phyloP scores from a whole-genome alignment of 768 basidiomycete genomes.

The Tubosaeta brunneosetosa region DNA sequence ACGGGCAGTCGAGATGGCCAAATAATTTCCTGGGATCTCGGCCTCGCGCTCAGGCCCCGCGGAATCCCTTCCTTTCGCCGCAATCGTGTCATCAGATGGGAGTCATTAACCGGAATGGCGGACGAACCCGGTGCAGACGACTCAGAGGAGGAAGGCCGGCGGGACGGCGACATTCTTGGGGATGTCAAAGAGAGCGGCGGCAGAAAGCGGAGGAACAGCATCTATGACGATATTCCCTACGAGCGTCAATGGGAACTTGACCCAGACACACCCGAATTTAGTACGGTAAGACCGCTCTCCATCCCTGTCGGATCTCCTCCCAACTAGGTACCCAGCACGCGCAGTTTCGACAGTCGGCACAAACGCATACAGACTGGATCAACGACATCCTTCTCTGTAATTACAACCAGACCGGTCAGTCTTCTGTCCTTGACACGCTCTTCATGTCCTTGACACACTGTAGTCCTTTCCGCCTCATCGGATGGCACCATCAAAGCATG shows the following conservation, averaged over 20 bases:
- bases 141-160: conserved; percentile 58
- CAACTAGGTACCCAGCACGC: conserved; percentile 38
- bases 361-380: conserved; percentile 93
- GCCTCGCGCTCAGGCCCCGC: conserved; percentile 51
- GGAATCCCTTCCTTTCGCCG: conserved; percentile 27
- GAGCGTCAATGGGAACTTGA: conserved; percentile 84
- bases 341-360: conserved; percentile 81
- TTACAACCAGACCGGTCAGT: conserved; percentile 78
- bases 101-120: conserved; percentile 79
- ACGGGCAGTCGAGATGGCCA: conserved; percentile 87
- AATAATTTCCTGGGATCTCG: conserved; percentile 84
- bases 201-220: conserved; percentile 30
- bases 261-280: conserved; percentile 42
- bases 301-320: conserved; percentile 1
- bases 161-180: conserved; percentile 73
- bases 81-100: conserved; percentile 51
- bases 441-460: conserved; percentile 4
- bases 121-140: conserved; percentile 67
- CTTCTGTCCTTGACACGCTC: not conserved
- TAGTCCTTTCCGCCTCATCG: conserved; percentile 90
- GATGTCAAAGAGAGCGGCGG: conserved; percentile 51
- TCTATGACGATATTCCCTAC: conserved; percentile 41
- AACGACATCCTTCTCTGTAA: conserved; percentile 93
- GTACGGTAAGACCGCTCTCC: conserved; percentile 39
- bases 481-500: conserved; percentile 94